Percentiles rank a stretch among this genome's conserved stretches.
phyloP scores from a whole-genome alignment of 495 filamentous ascomycete species.

The Podospora didyma region DNA sequence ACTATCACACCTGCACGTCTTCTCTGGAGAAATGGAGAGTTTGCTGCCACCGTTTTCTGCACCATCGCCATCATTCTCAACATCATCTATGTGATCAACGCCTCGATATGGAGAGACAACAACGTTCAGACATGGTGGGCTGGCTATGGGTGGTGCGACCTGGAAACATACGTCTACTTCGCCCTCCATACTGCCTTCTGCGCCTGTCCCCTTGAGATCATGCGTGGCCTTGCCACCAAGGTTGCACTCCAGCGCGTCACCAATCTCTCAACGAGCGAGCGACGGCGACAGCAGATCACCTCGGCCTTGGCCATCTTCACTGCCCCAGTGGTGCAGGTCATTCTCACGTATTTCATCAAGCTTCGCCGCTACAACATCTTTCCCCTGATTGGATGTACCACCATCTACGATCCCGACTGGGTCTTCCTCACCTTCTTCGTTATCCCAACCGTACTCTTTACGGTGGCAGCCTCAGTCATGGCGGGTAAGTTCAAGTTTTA shows the following conservation, averaged over 20 bases:
- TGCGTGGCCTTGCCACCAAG: conserved; percentile 72
- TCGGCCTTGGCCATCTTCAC: conserved; percentile 68
- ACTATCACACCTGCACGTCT: conserved; percentile 53
- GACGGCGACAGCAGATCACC: conserved; percentile 47
- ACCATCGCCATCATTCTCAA: conserved; percentile 62
- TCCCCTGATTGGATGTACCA: conserved; percentile 68
- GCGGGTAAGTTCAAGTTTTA: conserved; percentile 64
- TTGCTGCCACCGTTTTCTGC: conserved; percentile 60
- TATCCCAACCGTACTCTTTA: conserved; percentile 64
- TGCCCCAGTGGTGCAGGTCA: conserved; percentile 60
- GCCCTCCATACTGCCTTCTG: conserved; percentile 56
- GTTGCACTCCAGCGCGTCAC: conserved; percentile 56
- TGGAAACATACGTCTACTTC: conserved; percentile 62
- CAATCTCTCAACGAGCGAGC: conserved; percentile 47
- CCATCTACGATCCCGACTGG: conserved; percentile 66
- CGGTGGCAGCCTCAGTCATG: conserved; percentile 60
- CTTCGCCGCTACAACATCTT: conserved; percentile 67
- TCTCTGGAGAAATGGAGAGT: conserved; percentile 56
- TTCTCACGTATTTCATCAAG: conserved; percentile 67
- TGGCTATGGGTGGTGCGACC: conserved; percentile 76
- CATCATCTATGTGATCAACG: conserved; percentile 67
- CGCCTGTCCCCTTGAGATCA: conserved; percentile 65
- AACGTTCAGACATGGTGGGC: conserved; percentile 64
- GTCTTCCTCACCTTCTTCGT: conserved; percentile 59
- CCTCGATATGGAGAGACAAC: conserved; percentile 76